A percentile compares a stretch with the other conserved stretches of the same genome.
phyloP scores from a whole-genome alignment of 2,329 filamentous ascomycete genomes.

The Gaeumannomyces tritici region DNA sequence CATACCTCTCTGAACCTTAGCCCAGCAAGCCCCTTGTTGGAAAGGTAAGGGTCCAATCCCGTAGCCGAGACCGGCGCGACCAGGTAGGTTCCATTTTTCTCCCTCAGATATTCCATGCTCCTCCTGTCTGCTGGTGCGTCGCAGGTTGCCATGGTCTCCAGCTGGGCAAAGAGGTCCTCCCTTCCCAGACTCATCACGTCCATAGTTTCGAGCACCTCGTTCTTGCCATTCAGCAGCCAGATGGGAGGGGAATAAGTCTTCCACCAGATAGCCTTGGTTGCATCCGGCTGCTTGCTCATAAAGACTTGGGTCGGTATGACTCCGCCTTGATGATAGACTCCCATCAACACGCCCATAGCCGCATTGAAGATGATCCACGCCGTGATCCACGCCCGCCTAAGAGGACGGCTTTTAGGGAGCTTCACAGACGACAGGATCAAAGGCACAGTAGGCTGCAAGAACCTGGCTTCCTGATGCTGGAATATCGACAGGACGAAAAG shows the following conservation, averaged over 20 bases:
- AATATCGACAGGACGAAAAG: conserved; percentile 62
- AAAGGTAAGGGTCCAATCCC: conserved; percentile 55
- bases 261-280: conserved; percentile 70
- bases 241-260: conserved; percentile 77
- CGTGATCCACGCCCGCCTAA: conserved; percentile 44
- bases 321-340: conserved; percentile 73
- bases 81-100: conserved; percentile 57
- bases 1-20: conserved; percentile 61
- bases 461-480: conserved; percentile 72
- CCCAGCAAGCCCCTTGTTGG: conserved; percentile 48
- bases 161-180: conserved; percentile 45
- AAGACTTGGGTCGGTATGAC: conserved; percentile 69
- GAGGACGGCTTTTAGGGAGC: conserved; percentile 45
- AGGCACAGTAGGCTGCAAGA: conserved; percentile 65
- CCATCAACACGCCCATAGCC: conserved; percentile 62
- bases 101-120: conserved; percentile 46
- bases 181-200: conserved; percentile 68
- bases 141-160: conserved; percentile 52
- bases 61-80: conserved; percentile 63
- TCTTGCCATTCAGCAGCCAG: conserved; percentile 71
- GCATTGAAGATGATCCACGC: conserved; percentile 63
- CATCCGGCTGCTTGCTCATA: conserved; percentile 59
- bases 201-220: conserved; percentile 57
- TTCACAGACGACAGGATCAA: conserved; percentile 66
- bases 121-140: conserved; percentile 47